Evolutionary conservation across 2,329 filamentous ascomycete species (phyloP).

Genomic region (Calonectria fujianensis): DNA sequence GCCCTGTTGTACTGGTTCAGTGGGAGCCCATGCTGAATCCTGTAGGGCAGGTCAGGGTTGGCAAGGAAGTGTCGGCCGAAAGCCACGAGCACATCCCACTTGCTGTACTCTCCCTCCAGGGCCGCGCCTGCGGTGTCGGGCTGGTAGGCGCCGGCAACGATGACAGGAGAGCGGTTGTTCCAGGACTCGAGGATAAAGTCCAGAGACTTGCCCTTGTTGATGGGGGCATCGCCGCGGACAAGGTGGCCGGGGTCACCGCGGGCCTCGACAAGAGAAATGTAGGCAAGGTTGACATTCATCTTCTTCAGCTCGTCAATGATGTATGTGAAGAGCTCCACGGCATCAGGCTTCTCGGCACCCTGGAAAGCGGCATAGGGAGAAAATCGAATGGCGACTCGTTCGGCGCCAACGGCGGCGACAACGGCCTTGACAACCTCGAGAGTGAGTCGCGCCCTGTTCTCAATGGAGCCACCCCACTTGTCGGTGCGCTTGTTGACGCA

Average conservation of each 20-base stretch:
- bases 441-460: slow-evolving; percentile 68
- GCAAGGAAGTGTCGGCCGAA: slow-evolving; percentile 56
- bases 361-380: slow-evolving; percentile 57
- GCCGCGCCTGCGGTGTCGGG: slow-evolving; percentile 43
- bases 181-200: slow-evolving; percentile 57
- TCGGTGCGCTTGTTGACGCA: slow-evolving; percentile 65
- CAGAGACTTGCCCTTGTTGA: slow-evolving; percentile 57
- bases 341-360: slow-evolving; percentile 47
- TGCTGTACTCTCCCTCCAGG: slow-evolving; percentile 53
- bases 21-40: slow-evolving; percentile 50
- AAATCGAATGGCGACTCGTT: slow-evolving; percentile 64
- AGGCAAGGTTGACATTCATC: slow-evolving; percentile 54
- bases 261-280: slow-evolving; percentile 56
- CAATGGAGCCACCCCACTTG: slow-evolving; percentile 69
- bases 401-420: slow-evolving; percentile 58
- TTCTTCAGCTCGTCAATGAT: slow-evolving; percentile 55
- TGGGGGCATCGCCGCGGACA: slow-evolving; percentile 46
- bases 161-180: slow-evolving; percentile 55
- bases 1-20: slow-evolving; percentile 52
- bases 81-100: slow-evolving; percentile 56
- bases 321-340: slow-evolving; percentile 51
- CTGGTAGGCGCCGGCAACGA: slow-evolving; percentile 54
- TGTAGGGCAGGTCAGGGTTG: slow-evolving; percentile 56
- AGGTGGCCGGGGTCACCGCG: slow-evolving; percentile 44
- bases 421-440: slow-evolving; percentile 66